Evolutionary conservation across 768 basidiomycete species (phyloP), one percentile per base, ranked within the genome.

Genomic region (Paxillus involutus): DNA sequence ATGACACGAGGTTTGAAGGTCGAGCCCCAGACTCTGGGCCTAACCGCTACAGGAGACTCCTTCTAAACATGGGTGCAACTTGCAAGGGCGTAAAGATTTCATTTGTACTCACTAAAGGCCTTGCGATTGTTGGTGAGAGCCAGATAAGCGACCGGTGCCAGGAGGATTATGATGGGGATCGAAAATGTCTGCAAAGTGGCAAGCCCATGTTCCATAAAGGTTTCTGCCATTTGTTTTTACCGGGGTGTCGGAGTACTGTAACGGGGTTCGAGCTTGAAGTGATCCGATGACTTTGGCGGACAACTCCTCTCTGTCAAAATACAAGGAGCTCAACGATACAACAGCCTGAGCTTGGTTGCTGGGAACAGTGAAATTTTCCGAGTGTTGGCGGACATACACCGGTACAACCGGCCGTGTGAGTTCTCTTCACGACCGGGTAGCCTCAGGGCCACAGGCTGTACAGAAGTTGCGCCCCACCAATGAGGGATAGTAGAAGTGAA

Each of bases 61-160:
- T 21, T 44, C 53, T 49, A 61, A 45, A 45, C 48, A 24, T 7
- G 24, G 52, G n/a, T 44, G 17, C 24, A 26, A 6, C 26, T 26
- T 26, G 26, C 11, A 13, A 47, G 12, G 9, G 14, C 14, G 17
- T 32, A 40, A 36, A 44, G 36, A 42, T 48, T 35, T 21, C 45
- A 29, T 49, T 3, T 21, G n/a, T 6, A 65, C 65, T 36, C 47
- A 67, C 66, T 49, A n/a, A 44, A 36, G 13, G 26, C 33, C 12
- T 43, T 55, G n/a, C 33, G 26, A 14, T 30, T 55, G 1, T 53
- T 53, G 19, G 43, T 47, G 16, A 59, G 16, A 10, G 53, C 12
- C 40, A 70, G 29, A 43, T 63, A 71, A 36, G 54, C 48, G 24
- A 64, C 17, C 0, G 64, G 53, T 1, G 30, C 59, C 1, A 68